Evolutionary conservation across 805 yeast genomes (phyloP), one percentile per base, ranked within the genome.

Genomic region (Komagataella phaffii): DNA sequence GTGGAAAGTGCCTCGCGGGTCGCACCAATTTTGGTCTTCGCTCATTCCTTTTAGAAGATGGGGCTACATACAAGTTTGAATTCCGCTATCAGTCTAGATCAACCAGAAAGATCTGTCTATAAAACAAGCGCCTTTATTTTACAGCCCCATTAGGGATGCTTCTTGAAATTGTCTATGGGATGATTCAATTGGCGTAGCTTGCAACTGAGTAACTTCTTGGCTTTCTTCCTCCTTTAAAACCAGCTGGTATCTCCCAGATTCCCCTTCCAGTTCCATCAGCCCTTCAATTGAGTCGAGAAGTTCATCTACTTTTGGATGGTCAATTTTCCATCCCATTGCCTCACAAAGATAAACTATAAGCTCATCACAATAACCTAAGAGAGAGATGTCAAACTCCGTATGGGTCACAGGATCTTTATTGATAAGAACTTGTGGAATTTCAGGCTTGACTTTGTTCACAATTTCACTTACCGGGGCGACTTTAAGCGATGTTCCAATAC

Each of bases 401-500:
- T 86, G 95, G 44, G 71, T 73, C 17, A 87, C 81, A 1, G 86
- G 81, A 59, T 88, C 93, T 59, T 76, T 80, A 61, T 88, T 86
- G 55, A 89, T 84, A 52, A 86, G 71, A 3, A 90, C 73, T 65
- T 88, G 95, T 0, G 96, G 96, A 2, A 86, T 81, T n/a, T 76
- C 64, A n/a, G 74, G 73, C 0, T 83, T 81, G 2, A 89, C 68
- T 66, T 77, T 72, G 55, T 87, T 82, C n/a, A 87, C 90, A 53
- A 89, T 86, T 51, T 87, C 89, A 51, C 88, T 81, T 3, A 90
- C 96, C 0, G 97, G 97, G 0, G 95, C 88, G 21, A 89, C 97
- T 61, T 89, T 87, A 56, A 89, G 72, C 18, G 96, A 88, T 0
- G 97, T 89, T 17, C 97, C 97, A 43, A 89, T 82, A 63, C 95